Base-by-base conservation (phyloP, 2,329 filamentous ascomycete genomes). In the Neopestalotiopsis sp. region DNA sequence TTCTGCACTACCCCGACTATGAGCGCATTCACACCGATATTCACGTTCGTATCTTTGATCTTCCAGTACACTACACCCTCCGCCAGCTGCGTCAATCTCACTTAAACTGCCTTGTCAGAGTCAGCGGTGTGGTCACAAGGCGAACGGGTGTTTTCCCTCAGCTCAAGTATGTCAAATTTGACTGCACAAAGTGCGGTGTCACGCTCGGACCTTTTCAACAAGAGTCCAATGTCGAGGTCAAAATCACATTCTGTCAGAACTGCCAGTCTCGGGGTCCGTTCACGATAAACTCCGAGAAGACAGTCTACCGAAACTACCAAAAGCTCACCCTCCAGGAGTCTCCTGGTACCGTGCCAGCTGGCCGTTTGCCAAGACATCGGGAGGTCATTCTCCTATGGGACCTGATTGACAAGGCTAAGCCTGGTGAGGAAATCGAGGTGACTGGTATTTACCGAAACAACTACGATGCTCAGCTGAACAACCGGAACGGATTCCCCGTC, bases 371-470 rank as follows among this genome's bases (percentile, higher is more conserved):
- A 3, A 92, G 97, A 67, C 93, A 96, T 77, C 90, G 96, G 66
- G 96, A 99, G 78, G 95, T 99, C 49, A 94, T 99, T 72, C 88
- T 99, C 13, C 89, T 99, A 2, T 98, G 96, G 90, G 96, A 99
- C 82, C 86, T 99, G 67, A 99, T 99, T 73, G 96, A 99, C 81
- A 93, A 90, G 72, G 95, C 95, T 57, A 99, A 99, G 83, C 96
- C 96, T 34, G 96, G 96, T 68, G 96, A 99, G 81, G 97, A 99
- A 79, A 95, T 99, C 68, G 96, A 99, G 78, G 91, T 99, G 10
- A 98, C 95, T 7, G 96, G 96, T 72, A 93, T 97, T 74, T 99
- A 99, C 83, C 92, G 94, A 75, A 99, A 99, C 85, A 98, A 97
- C 83, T 99, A 98, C 77, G 95, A 98, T 79, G 95, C 96, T 3